Conservation (phyloP, 257 asterid species). For the Eustoma russellianum region DNA sequence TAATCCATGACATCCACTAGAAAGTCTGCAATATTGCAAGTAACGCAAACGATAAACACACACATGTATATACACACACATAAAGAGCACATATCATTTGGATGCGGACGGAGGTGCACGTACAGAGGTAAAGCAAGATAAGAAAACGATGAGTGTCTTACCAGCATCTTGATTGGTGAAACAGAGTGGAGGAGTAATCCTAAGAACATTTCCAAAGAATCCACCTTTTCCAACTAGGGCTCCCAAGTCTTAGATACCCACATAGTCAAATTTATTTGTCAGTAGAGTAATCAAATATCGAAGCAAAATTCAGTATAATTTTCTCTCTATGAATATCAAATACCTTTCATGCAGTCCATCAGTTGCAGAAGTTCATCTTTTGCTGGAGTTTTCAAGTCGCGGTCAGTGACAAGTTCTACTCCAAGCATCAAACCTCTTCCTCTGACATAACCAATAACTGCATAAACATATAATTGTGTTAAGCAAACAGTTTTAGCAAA, state of each 20-base stretch:
- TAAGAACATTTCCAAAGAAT: constrained; percentile 56
- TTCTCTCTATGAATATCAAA: not conserved
- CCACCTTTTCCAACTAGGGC: constrained; percentile 71
- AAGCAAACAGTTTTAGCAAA: not conserved
- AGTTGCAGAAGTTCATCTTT: constrained; percentile 34
- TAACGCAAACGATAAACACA: not conserved
- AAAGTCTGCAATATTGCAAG: constrained; percentile 18
- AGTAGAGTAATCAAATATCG: not conserved
- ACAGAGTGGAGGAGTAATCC: constrained; percentile 74
- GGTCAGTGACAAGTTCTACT: constrained; percentile 61
- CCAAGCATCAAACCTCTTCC: constrained; percentile 82
- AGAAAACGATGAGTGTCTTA: constrained; percentile 7
- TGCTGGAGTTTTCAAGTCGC: constrained; percentile 46
- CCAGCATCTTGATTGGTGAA: constrained; percentile 61
- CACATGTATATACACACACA: not conserved
- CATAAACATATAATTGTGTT: not conserved
- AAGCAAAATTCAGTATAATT: not conserved
- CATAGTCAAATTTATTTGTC: not conserved
- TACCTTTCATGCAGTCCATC: constrained; percentile 71
- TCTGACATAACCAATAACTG: constrained; percentile 71
- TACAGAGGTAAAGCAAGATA: not conserved
- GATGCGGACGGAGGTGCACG: not conserved
- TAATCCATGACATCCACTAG: constrained; percentile 31
- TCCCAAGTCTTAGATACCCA: constrained; percentile 38
- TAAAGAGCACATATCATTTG: not conserved